Evolutionary conservation across 1,284 basidiomycete species (phyloP).

Genomic region (Irpex lacteus): DNA sequence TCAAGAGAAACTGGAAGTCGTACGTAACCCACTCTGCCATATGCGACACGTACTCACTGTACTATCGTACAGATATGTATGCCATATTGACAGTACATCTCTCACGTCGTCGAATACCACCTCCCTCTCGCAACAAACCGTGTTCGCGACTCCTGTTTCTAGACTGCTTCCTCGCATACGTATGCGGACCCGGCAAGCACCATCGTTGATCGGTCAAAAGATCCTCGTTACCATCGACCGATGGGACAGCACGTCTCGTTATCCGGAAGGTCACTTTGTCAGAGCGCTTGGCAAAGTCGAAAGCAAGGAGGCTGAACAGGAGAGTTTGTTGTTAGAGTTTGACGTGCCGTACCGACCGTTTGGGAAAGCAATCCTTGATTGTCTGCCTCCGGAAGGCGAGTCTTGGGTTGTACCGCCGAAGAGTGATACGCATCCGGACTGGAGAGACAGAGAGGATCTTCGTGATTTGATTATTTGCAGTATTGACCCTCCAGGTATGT

Average conservation of each 20-base stretch:
- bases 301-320: constrained; percentile 95
- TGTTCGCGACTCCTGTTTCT: constrained; percentile 95
- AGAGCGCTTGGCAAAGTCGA: constrained; percentile 89
- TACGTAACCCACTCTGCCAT: too few relatives aligned
- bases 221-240: constrained; percentile 94
- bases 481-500: constrained; percentile 90
- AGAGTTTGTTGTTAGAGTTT: constrained; percentile 91
- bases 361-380: constrained; percentile 90
- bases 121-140: constrained; percentile 85
- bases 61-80: too few relatives aligned
- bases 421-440: constrained; percentile 49
- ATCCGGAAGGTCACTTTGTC: constrained; percentile 98
- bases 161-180: constrained; percentile 92
- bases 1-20: constrained; percentile 96
- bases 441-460: constrained; percentile 89
- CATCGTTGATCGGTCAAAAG: constrained; percentile 87
- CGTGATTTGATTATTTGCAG: constrained; percentile 89
- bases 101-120: constrained; percentile 78
- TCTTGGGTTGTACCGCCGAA: constrained; percentile 92
- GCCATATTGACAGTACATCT: constrained; percentile 91
- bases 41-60: too few relatives aligned
- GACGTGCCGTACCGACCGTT: constrained; percentile 98
- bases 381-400: constrained; percentile 89
- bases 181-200: constrained; percentile 92
- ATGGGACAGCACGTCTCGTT: constrained; percentile 86